Base-by-base conservation (phyloP, 768 basidiomycete genomes). In the Pulveroboletus sp. region DNA sequence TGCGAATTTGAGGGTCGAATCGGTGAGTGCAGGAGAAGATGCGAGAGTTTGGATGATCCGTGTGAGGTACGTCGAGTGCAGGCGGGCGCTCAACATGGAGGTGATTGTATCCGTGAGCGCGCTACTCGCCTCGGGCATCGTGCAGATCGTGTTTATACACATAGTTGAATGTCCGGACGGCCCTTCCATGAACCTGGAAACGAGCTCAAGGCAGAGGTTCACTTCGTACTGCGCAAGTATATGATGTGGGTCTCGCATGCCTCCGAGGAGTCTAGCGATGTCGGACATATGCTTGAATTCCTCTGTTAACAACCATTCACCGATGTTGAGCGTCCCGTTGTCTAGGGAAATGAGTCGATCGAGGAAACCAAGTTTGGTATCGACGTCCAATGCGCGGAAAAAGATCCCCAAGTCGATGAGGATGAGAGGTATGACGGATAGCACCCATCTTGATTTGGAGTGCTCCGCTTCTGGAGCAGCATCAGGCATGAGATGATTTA, bases 221-320 rank as follows among this genome's bases (percentile, higher is more conserved):
- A 81, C 68, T 48, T 81, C 78, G 47, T 80, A 73, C 43, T 76
- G 76, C 27, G 72, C 58, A 50, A 81, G 55, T 2, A 64, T 53
- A 11, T 65, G 69, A 40, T 72, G 67, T 8, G 76, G 68, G 27
- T 65, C 67, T 5, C 64, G 55, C 39, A 62, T 50, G 9, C 51
- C 53, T 13, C 68, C 63, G 38, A 81, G 62, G 2, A 56, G 53
- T 43, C 71, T 69, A 19, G 81, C 65, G 19, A 67, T 60, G 12
- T 63, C 63, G 7, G 66, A 65, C 38, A 85, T 66, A n/a, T 73
- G 67, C 61, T 79, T 80, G 50, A 85, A 57, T 51, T 86, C 84
- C 54, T 85, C 79, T n/a, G 68, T 58, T 9, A 91, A 57, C 22
- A 90, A 58, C 86, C 86, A 91, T 51, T 86, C 83, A 36, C 57